Evolutionary conservation across 2,329 filamentous ascomycete species (phyloP).

Genomic region (Penicillium nordicum): DNA sequence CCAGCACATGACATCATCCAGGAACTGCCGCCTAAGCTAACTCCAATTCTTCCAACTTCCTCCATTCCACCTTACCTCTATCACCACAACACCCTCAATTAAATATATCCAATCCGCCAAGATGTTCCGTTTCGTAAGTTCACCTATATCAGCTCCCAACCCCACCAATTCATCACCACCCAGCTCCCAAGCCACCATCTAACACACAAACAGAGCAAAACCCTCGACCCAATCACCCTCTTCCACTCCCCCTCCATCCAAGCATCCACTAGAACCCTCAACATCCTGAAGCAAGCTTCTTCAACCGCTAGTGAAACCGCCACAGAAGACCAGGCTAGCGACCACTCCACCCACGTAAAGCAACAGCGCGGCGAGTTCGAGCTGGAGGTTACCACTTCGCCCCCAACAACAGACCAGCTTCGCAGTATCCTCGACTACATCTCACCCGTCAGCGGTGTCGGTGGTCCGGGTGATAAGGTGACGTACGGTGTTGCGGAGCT

Average conservation of each 20-base stretch:
- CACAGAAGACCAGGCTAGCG: slow-evolving; percentile 70
- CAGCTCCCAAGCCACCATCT: not conserved
- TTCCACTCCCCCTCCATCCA: slow-evolving; percentile 81
- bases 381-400: slow-evolving; percentile 74
- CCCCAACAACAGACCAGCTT: slow-evolving; percentile 79
- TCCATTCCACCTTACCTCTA: not conserved
- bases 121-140: slow-evolving; percentile 29
- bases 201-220: slow-evolving; percentile 59
- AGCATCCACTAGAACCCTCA: slow-evolving; percentile 69
- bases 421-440: slow-evolving; percentile 81
- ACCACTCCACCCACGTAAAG: slow-evolving; percentile 60
- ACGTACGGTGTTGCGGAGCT: slow-evolving; percentile 64
- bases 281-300: slow-evolving; percentile 75
- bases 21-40: slow-evolving; percentile 1
- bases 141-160: not conserved
- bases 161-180: not conserved
- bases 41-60: not conserved
- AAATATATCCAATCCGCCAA: slow-evolving; percentile 7
- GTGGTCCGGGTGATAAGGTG: slow-evolving; percentile 57
- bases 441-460: slow-evolving; percentile 36
- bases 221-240: slow-evolving; percentile 87
- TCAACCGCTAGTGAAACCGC: slow-evolving; percentile 65
- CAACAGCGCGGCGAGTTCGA: slow-evolving; percentile 70
- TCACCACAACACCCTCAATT: not conserved
- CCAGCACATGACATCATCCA: slow-evolving; percentile 12